Conservation (phyloP, 345 rosid species). For the Punica granatum region DNA sequence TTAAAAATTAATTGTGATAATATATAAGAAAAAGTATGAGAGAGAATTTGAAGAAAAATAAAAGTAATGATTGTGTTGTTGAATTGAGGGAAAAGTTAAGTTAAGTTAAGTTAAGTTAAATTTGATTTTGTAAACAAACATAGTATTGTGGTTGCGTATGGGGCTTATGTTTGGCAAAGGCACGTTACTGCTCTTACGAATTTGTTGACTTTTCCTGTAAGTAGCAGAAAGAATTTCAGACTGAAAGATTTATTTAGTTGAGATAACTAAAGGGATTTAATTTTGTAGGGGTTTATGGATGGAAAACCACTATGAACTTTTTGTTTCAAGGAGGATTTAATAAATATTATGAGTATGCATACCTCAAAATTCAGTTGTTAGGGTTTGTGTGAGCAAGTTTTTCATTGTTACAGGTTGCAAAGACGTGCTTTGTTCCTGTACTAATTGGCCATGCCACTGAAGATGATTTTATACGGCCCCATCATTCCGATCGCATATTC, state of each 20-base stretch:
- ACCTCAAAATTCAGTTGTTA: neutral
- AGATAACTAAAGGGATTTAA: neutral
- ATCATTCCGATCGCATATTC: constrained; percentile 76
- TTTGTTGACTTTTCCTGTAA: neutral
- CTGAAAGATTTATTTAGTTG: neutral
- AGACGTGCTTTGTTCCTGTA: constrained; percentile 79
- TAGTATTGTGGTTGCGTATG: too few relatives aligned
- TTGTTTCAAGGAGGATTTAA: neutral
- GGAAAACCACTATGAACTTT: neutral
- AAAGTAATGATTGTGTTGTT: too few relatives aligned
- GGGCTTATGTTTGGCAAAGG: neutral
- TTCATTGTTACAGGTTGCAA: constrained; percentile 50
- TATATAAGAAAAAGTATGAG: too few relatives aligned
- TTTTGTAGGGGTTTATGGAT: neutral
- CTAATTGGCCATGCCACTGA: constrained; percentile 84
- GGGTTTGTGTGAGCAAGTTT: neutral
- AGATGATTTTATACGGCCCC: constrained; percentile 86
- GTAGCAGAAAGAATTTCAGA: neutral
- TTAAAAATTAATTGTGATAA: too few relatives aligned
- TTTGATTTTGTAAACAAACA: too few relatives aligned
- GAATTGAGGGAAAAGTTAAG: too few relatives aligned
- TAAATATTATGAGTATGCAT: neutral
- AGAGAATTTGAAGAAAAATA: too few relatives aligned
- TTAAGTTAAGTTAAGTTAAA: too few relatives aligned
- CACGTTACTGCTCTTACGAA: neutral